Percentiles rank a stretch among this genome's conserved stretches.
Conservation (phyloP, 129 eudicot genomes). For the Flaveria ramosissima region DNA sequence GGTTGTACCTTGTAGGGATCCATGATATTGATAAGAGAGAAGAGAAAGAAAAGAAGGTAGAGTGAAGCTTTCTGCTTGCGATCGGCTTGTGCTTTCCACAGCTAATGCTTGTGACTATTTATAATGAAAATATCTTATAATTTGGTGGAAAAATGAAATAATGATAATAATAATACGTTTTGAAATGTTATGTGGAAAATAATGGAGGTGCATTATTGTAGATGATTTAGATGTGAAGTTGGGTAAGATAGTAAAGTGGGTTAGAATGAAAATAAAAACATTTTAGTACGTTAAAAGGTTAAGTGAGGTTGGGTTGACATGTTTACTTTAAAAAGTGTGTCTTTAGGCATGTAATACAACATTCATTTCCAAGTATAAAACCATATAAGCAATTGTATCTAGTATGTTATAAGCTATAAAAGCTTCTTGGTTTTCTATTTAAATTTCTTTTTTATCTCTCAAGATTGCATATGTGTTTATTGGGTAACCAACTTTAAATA, state of each 20-base stretch:
- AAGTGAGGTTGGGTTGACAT: too few species aligned
- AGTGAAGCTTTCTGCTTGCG: conserved; percentile 19
- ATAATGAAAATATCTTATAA: conserved; percentile 31
- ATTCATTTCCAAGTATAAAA: too few species aligned
- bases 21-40: conserved; percentile 31
- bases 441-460: too few species aligned
- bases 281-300: too few species aligned
- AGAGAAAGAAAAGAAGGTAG: conserved; percentile 11
- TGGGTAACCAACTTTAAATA: too few species aligned
- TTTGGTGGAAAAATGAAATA: not conserved
- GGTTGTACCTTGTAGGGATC: conserved; percentile 47
- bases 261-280: not conserved
- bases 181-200: not conserved
- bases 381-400: too few species aligned
- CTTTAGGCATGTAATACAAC: too few species aligned
- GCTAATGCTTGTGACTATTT: conserved; percentile 33
- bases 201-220: not conserved
- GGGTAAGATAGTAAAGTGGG: too few species aligned
- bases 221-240: not conserved
- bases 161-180: not conserved
- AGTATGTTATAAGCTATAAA: too few species aligned
- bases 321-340: too few species aligned
- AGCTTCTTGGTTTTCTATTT: too few species aligned
- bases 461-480: too few species aligned
- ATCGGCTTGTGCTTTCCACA: conserved; percentile 24